Evolutionary conservation across 1,284 basidiomycete species (phyloP), one percentile per base, ranked within the genome.

Genomic region (Cystobasidium slooffiae): DNA sequence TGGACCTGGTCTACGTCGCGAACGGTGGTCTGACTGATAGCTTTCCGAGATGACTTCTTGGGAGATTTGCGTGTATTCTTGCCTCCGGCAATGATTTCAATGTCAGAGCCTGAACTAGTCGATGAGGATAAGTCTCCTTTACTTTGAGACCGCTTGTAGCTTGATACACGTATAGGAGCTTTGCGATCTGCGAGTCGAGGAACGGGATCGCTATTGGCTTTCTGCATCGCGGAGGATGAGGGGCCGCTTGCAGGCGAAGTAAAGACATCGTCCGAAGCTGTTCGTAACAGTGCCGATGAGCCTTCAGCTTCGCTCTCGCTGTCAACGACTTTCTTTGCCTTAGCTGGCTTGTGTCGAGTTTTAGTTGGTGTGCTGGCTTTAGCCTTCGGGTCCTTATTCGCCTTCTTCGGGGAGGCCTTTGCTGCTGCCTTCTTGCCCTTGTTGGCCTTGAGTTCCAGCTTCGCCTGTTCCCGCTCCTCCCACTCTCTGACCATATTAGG

Each of bases 41-140:
- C 10, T 47, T 64, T 72, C 12, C 69, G 58, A 1, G 69, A 59
- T 5, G 69, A 72, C 51, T 72, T 72, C 46, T 56, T 63, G 8
- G 69, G 69, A 10, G 69, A 64, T 49, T 72, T 72, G 37, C 37
- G 64, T 39, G 31, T 10, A 12, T 37, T 20, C 37, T 51, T 47
- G 37, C 31, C 16, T 8, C 14, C 47, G 8, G 20, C 3, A 18
- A 72, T 44, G 43, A 72, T 43, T 22, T 63, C 22, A 37, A 72
- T 55, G 59, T 72, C 69, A 16, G 69, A 72, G 39, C 64, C 69
- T 3, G 69, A 72, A 22, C 56, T 59, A n/a, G 37, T 59, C n/a
- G 39, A 20, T 7, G 56, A 41, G 9, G 56, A 43, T 1, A 9
- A 9, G 10, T n/a, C 31, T 18, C 43, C 18, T 9, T 37, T 31